Conservation (phyloP, 2,329 filamentous ascomycete species). For the Cercospora beticola region DNA sequence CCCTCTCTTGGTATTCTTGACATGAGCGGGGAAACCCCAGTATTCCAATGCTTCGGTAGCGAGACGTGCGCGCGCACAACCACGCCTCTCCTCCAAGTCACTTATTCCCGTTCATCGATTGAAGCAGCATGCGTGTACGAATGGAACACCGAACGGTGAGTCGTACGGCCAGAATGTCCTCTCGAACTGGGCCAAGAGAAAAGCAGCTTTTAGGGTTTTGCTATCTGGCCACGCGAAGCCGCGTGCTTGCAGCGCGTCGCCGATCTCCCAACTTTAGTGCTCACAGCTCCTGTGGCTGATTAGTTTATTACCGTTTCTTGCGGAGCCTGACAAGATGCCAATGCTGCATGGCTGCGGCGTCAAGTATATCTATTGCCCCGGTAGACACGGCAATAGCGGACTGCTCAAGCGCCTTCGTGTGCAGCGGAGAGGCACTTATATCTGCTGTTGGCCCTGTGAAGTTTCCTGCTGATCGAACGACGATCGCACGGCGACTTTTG, state of each 20-base stretch:
- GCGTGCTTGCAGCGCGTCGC: slow-evolving; percentile 4
- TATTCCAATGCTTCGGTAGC: neutral
- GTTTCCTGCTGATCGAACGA: neutral
- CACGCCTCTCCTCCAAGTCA: neutral
- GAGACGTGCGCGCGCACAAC: neutral
- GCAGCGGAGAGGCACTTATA: neutral
- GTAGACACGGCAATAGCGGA: slow-evolving; percentile 7
- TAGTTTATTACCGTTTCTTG: neutral
- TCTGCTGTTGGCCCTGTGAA: neutral
- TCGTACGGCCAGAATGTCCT: neutral
- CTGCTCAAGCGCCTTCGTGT: neutral
- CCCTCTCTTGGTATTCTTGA: slow-evolving; percentile 14
- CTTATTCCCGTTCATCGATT: neutral
- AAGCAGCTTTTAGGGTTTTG: neutral
- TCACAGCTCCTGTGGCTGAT: neutral
- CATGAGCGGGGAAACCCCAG: slow-evolving; percentile 10
- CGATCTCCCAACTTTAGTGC: neutral
- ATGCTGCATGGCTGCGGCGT: slow-evolving; percentile 1
- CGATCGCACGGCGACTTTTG: neutral
- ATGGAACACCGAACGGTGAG: neutral
- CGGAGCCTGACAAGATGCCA: slow-evolving; percentile 3
- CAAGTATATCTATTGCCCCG: slow-evolving; percentile 1
- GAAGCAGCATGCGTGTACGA: neutral
- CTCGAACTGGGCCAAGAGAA: neutral
- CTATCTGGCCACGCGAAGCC: slow-evolving; percentile 1